Percentiles rank a stretch among this genome's conserved stretches.
phyloP scores from a whole-genome alignment of 1,284 basidiomycete genomes.

The Ceratobasidium sp. region DNA sequence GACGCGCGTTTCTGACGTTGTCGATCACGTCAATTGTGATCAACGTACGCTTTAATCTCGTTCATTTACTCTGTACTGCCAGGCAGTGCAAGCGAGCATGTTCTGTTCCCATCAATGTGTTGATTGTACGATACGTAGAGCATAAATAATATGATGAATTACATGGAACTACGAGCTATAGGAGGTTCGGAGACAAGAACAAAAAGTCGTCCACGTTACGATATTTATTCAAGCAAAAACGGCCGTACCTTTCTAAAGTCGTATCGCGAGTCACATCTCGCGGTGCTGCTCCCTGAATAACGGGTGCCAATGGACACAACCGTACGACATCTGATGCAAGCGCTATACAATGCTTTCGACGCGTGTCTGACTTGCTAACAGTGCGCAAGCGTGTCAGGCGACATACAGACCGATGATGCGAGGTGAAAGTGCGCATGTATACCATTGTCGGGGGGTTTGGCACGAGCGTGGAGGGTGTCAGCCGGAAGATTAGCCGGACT shows the following conservation, averaged over 20 bases:
- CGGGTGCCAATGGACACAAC: conserved; percentile 1
- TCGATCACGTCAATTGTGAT: background rate
- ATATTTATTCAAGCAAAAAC: conserved; percentile 25
- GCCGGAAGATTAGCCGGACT: conserved; percentile 7
- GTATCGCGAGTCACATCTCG: background rate
- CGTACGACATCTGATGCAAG: conserved; percentile 4
- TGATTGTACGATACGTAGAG: too few relatives aligned
- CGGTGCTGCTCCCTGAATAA: background rate
- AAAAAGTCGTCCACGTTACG: conserved; percentile 20
- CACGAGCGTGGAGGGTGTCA: background rate
- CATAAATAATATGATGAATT: background rate
- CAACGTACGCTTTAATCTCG: background rate
- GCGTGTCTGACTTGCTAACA: background rate
- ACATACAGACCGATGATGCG: background rate
- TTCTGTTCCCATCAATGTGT: too few relatives aligned
- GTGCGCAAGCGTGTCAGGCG: background rate
- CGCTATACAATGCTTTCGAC: background rate
- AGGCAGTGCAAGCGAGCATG: too few relatives aligned
- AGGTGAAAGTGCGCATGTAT: conserved; percentile 1
- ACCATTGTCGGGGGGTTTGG: conserved; percentile 15
- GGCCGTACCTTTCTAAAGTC: background rate
- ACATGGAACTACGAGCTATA: background rate
- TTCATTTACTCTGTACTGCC: background rate
- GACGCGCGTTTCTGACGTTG: background rate
- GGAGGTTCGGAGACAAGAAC: background rate